phyloP scores from a whole-genome alignment of 306 rosid genomes.

The Glycine latifolia region DNA sequence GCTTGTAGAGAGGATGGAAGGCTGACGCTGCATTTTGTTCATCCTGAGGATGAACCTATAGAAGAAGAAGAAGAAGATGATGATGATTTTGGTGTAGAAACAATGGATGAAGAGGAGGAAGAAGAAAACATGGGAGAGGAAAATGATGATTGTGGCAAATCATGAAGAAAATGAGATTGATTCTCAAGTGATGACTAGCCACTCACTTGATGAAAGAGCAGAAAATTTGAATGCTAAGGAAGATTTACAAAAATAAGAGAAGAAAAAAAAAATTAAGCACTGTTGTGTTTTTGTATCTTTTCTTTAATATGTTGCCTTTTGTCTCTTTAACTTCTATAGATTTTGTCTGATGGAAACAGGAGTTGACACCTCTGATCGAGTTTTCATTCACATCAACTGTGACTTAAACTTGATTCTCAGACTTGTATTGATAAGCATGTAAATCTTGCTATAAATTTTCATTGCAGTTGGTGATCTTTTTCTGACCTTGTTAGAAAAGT shows the following conservation, averaged over 20 bases:
- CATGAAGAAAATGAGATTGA: slow-evolving; percentile 43
- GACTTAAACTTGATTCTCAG: too few relatives aligned
- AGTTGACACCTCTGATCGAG: not conserved
- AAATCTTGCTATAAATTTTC: too few relatives aligned
- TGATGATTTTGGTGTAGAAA: not conserved
- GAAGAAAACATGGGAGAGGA: slow-evolving; percentile 41
- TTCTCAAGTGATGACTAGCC: slow-evolving; percentile 24
- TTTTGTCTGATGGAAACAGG: not conserved
- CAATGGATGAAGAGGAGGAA: not conserved
- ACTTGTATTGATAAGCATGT: too few relatives aligned
- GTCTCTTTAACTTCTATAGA: not conserved
- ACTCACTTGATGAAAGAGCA: slow-evolving; percentile 31
- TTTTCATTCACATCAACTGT: too few relatives aligned
- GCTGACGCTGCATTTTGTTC: slow-evolving; percentile 76
- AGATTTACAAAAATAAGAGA: not conserved
- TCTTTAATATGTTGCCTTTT: slow-evolving; percentile 11
- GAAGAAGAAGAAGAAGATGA: slow-evolving; percentile 49
- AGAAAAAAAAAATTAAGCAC: not conserved
- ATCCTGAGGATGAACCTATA: slow-evolving; percentile 52
- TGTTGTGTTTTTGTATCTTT: not conserved
- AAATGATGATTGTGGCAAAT: slow-evolving; percentile 28
- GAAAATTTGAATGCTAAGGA: not conserved
- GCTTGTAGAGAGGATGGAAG: slow-evolving; percentile 92
- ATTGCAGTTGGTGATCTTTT: too few relatives aligned
- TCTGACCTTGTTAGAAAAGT: too few relatives aligned